Base-by-base conservation (phyloP, 139 green algal species). In the Chlamydomonas sp. region DNA sequence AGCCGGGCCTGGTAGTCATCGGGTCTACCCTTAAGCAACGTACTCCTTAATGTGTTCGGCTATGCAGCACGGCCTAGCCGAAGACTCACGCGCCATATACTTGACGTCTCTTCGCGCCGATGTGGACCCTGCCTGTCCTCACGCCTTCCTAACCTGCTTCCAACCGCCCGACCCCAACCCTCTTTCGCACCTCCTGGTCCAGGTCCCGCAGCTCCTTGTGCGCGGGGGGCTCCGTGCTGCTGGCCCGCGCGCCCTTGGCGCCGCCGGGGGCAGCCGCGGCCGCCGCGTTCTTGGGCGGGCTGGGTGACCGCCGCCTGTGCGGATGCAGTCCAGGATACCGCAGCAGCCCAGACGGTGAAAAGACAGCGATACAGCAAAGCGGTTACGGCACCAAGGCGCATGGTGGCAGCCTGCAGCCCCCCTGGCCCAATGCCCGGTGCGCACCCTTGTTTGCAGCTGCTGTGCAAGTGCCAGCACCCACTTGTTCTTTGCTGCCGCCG, bases 131-230 rank as follows among this genome's bases (percentile, higher is more conserved):
- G 12, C 66, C 66, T 18, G 66, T 71, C 9, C 66, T 18, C 66
- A 71, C 66, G 66, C 66, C 9, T 49, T 49, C 66, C 66, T 18
- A 10, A 71, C 15, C 15, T 5, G 71, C 71, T 31, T 31, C 5
- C 71, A 77, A 69, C 64, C 71, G 5, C 74, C 74, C 10, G 17
- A 18, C 7, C 7, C 5, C 49, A 79, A 63, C 6, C 74, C 74
- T 5, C 31, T 62, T 58, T 49, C 64, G 3, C 75, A 79, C 90
- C 85, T 85, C 63, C 73, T 92, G 77, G 62, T 92, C 90, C 69
- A 92, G 16, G 4, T 59, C 69, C 9, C 66, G 69, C 66, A 92
- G 89, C 78, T 85, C 77, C 64, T 87, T 78, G 49, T 84, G 67
- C 10, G 62, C 63, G 62, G 83, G 73, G 9, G 73, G 73, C 62